These are phyloP conservation scores for Saccharomyces paradoxus DNA, from an alignment of 805 yeast species.

Conservation along the genomic window DNA sequence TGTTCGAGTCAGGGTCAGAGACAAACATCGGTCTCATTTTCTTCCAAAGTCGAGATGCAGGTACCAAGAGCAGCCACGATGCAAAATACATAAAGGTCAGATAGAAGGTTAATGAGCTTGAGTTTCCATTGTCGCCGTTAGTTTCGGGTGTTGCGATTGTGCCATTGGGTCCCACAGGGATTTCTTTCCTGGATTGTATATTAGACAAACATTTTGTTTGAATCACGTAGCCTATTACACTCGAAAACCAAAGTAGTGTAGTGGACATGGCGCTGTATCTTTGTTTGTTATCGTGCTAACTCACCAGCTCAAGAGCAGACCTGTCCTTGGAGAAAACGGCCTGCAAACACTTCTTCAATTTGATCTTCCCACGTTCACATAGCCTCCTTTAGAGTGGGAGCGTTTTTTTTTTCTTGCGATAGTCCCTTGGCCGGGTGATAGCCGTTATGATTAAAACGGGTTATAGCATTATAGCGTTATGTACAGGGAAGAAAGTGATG, in stretches of 20 bases:
- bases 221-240: slow-evolving; percentile 22
- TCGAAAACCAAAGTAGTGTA: slow-evolving; percentile 18
- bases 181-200: slow-evolving; percentile 5
- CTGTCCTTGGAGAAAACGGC: background rate
- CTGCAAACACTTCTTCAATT: background rate
- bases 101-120: slow-evolving; percentile 12
- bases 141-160: slow-evolving; percentile 2
- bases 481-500: background rate
- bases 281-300: background rate
- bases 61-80: slow-evolving; percentile 20
- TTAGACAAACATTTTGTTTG: slow-evolving; percentile 24
- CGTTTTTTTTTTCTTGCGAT: background rate
- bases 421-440: background rate
- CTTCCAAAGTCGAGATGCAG: slow-evolving; percentile 14
- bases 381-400: background rate
- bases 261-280: slow-evolving; percentile 3
- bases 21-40: slow-evolving; percentile 1
- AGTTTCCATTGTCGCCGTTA: slow-evolving; percentile 6
- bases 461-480: background rate
- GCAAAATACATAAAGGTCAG: slow-evolving; percentile 21
- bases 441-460: background rate
- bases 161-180: slow-evolving; percentile 3
- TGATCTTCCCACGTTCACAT: background rate
- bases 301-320: background rate
- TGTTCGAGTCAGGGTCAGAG: background rate